Percentiles rank a stretch among this genome's conserved stretches.
phyloP scores from a whole-genome alignment of 176 grass and related monocot species.

The Zizania latifolia region DNA sequence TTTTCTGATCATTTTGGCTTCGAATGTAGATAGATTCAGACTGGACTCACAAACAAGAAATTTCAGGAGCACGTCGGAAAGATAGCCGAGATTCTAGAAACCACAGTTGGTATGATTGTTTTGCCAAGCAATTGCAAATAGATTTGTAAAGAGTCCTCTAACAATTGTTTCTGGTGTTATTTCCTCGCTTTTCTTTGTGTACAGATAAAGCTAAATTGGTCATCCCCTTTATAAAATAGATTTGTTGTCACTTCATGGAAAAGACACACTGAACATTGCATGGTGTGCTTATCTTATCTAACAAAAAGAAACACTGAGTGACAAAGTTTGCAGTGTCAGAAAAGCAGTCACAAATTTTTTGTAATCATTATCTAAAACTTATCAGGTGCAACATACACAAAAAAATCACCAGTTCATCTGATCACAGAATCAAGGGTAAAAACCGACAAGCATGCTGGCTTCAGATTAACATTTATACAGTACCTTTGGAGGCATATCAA shows the following conservation, averaged over 20 bases:
- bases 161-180: background rate
- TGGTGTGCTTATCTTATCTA: background rate
- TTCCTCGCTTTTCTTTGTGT: slow-evolving; percentile 19
- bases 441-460: background rate
- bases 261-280: slow-evolving; percentile 16
- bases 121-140: background rate
- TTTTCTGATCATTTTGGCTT: background rate
- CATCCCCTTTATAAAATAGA: slow-evolving; percentile 1
- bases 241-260: slow-evolving; percentile 21
- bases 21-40: background rate
- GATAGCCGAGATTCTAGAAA: background rate
- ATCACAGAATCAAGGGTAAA: background rate
- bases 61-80: background rate
- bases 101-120: slow-evolving; percentile 12
- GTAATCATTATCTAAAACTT: background rate
- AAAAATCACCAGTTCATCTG: background rate
- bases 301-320: background rate
- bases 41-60: background rate
- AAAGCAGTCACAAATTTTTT: background rate
- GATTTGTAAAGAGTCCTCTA: slow-evolving; percentile 2
- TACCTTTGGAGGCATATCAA: background rate
- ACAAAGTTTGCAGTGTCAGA: background rate
- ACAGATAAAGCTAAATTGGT: slow-evolving; percentile 30
- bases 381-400: background rate
- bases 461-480: background rate